These are phyloP conservation scores for Boletus coccyginus DNA, from an alignment of 768 basidiomycete species.

Conservation along the genomic window DNA sequence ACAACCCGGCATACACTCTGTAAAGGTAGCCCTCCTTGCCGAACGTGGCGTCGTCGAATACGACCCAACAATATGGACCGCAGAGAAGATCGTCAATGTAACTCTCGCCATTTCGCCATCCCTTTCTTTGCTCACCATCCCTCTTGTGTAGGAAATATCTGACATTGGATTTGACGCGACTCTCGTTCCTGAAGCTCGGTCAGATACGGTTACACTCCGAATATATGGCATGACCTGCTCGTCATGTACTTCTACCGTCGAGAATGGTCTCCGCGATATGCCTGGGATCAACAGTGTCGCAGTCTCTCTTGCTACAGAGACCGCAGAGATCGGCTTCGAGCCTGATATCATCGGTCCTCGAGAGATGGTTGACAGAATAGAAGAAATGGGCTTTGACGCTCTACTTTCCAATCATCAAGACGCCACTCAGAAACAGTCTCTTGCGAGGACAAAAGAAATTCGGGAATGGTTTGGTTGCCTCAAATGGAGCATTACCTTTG, in stretches of 20 bases:
- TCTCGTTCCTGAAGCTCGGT: slow-evolving; percentile 59
- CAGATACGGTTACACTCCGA: slow-evolving; percentile 69
- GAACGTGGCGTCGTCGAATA: slow-evolving; percentile 92
- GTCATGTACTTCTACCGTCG: slow-evolving; percentile 75
- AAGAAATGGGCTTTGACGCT: slow-evolving; percentile 89
- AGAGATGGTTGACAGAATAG: slow-evolving; percentile 85
- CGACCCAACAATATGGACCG: slow-evolving; percentile 76
- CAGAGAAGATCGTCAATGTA: slow-evolving; percentile 76
- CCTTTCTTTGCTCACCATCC: slow-evolving; percentile 3
- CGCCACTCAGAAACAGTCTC: slow-evolving; percentile 79
- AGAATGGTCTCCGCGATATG: slow-evolving; percentile 60
- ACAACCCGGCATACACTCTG: slow-evolving; percentile 84
- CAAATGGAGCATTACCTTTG: slow-evolving; percentile 70
- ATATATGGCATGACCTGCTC: slow-evolving; percentile 93
- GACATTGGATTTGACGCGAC: slow-evolving; percentile 92
- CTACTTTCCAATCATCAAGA: slow-evolving; percentile 79
- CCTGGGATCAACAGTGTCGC: slow-evolving; percentile 74
- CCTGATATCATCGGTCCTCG: slow-evolving; percentile 68
- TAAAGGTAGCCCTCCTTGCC: slow-evolving; percentile 96
- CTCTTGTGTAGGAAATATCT: slow-evolving; percentile 68
- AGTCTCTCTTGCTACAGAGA: slow-evolving; percentile 74
- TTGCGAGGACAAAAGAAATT: slow-evolving; percentile 88
- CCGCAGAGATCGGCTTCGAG: slow-evolving; percentile 75
- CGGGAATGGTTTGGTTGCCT: slow-evolving; percentile 85
- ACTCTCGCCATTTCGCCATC: neutral